Evolutionary conservation across 2,329 filamentous ascomycete genomes (phyloP).

Genomic region (Cladosporium sphaerospermum): DNA sequence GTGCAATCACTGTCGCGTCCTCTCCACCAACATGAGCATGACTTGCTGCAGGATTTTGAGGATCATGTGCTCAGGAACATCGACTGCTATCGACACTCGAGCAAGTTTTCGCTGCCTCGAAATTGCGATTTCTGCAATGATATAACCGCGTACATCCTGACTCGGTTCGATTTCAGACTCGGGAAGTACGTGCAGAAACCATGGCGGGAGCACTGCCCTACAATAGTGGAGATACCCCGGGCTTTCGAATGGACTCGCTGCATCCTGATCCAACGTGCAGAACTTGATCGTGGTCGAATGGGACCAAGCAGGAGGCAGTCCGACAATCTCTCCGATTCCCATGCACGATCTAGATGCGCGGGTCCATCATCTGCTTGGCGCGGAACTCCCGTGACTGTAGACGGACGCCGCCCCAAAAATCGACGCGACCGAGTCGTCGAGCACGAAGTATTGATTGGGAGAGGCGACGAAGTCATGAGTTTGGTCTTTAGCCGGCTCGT

Average conservation of each 20-base stretch:
- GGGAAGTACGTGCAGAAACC: neutral
- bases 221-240: neutral
- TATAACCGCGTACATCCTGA: neutral
- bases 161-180: neutral
- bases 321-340: neutral
- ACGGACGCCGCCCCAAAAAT: neutral
- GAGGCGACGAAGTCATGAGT: too few species aligned
- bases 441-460: too few species aligned
- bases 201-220: neutral
- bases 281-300: neutral
- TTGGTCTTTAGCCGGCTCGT: too few species aligned
- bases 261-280: neutral
- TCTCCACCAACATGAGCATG: neutral
- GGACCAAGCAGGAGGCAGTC: neutral
- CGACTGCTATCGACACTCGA: neutral
- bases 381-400: too few species aligned
- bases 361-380: too few species aligned
- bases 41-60: neutral
- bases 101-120: neutral
- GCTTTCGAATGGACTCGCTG: neutral
- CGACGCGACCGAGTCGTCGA: too few species aligned
- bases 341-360: too few species aligned
- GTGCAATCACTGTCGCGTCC: neutral
- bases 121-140: neutral
- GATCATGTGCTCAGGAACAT: neutral